A percentile compares a stretch with the other conserved stretches of the same genome.
Conservation (phyloP, 768 basidiomycete species). For the Lentinula boryana region DNA sequence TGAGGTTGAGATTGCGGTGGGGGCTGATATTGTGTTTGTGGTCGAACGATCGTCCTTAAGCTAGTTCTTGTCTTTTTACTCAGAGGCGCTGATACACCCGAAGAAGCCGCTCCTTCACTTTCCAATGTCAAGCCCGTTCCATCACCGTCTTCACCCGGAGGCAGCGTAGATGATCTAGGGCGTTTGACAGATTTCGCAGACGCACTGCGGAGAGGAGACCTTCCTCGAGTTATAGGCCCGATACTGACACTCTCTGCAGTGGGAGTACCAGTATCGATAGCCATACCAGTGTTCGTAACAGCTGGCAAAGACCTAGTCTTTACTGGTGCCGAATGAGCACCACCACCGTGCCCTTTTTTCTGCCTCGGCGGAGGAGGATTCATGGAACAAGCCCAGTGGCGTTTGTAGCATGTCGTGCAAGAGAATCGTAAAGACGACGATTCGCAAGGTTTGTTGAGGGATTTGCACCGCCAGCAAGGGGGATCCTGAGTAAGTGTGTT, state of each 20-base stretch:
- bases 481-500: not conserved
- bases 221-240: not conserved
- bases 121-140: not conserved
- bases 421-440: not conserved
- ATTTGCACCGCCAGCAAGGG: constrained; percentile 6
- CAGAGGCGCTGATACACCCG: not conserved
- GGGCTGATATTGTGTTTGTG: not conserved
- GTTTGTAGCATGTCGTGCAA: constrained; percentile 3
- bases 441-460: constrained; percentile 1
- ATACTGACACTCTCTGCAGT: not conserved
- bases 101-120: not conserved
- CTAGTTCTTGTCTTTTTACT: constrained; percentile 2
- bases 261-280: not conserved
- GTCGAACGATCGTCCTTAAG: not conserved
- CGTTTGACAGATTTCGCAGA: not conserved
- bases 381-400: constrained; percentile 1
- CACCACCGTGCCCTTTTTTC: not conserved
- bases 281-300: not conserved
- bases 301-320: not conserved
- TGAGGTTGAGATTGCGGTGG: not conserved
- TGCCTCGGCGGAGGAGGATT: constrained; percentile 1
- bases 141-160: not conserved
- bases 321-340: not conserved
- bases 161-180: not conserved
- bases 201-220: not conserved